These are phyloP conservation scores for Pyricularia grisea DNA, from an alignment of 2,329 filamentous ascomycete genomes.

Conservation along the genomic window DNA sequence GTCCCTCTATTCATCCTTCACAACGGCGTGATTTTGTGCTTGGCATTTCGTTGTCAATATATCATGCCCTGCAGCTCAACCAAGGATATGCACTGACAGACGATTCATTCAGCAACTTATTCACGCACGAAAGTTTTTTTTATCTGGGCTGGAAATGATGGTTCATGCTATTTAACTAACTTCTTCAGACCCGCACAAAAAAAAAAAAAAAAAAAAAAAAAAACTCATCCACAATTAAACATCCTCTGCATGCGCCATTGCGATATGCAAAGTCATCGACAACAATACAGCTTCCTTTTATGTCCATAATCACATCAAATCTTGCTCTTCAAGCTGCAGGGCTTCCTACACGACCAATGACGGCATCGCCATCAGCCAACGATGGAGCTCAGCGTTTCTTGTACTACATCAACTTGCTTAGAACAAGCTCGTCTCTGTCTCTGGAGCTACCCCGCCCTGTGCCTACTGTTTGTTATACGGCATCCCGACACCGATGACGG, in stretches of 20 bases:
- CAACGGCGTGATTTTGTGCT: background rate
- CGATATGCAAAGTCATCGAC: too few relatives aligned
- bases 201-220: too few relatives aligned
- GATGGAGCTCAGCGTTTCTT: background rate
- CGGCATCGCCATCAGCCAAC: too few relatives aligned
- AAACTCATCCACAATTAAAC: background rate
- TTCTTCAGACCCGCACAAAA: background rate
- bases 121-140: background rate
- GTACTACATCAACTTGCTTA: background rate
- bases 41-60: background rate
- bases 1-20: background rate
- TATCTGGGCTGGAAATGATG: background rate
- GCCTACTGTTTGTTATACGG: too few relatives aligned
- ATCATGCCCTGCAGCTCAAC: background rate
- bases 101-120: background rate
- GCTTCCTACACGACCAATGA: too few relatives aligned
- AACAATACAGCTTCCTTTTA: background rate
- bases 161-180: background rate
- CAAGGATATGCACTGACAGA: background rate
- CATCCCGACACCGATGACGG: background rate
- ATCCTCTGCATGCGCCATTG: too few relatives aligned
- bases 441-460: background rate
- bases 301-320: background rate
- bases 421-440: too few relatives aligned
- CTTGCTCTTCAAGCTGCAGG: too few relatives aligned